A percentile compares a stretch with the other conserved stretches of the same genome.
These are phyloP conservation scores for Pyrus bretschneideri DNA, from an alignment of 306 rosid species.

Conservation along the genomic window DNA sequence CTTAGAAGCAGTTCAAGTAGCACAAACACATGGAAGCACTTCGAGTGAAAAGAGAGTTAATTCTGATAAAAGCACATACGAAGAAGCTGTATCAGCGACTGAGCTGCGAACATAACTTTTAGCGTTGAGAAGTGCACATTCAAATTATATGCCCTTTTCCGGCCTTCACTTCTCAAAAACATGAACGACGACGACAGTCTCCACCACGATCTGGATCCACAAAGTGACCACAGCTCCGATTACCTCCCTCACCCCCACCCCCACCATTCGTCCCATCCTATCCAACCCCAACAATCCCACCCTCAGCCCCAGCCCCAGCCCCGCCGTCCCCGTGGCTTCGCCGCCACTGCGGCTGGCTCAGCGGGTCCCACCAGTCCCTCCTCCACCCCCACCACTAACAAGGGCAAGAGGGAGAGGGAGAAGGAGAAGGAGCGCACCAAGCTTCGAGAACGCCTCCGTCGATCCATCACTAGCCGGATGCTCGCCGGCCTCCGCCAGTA, in stretches of 20 bases:
- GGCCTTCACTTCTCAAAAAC: background rate
- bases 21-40: no score
- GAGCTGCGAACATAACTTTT: no score
- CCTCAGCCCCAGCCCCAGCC: constrained; percentile 50
- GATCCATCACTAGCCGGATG: constrained; percentile 95
- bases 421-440: constrained; percentile 94
- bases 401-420: constrained; percentile 82
- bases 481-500: constrained; percentile 94
- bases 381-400: constrained; percentile 23
- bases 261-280: background rate
- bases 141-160: no score
- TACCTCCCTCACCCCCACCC: constrained; percentile 29
- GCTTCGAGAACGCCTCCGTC: constrained; percentile 97
- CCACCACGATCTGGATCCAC: constrained; percentile 60
- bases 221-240: constrained; percentile 61
- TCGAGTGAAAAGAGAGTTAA: no score
- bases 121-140: no score
- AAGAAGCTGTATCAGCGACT: no score
- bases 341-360: constrained; percentile 42
- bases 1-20: no score
- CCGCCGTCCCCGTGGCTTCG: constrained; percentile 94
- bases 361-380: constrained; percentile 5
- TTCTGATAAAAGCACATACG: no score
- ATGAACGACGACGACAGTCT: constrained; percentile 34
- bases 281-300: constrained; percentile 15